Base-by-base conservation (phyloP, 805 yeast species). In the Barnettozyma salicaria region DNA sequence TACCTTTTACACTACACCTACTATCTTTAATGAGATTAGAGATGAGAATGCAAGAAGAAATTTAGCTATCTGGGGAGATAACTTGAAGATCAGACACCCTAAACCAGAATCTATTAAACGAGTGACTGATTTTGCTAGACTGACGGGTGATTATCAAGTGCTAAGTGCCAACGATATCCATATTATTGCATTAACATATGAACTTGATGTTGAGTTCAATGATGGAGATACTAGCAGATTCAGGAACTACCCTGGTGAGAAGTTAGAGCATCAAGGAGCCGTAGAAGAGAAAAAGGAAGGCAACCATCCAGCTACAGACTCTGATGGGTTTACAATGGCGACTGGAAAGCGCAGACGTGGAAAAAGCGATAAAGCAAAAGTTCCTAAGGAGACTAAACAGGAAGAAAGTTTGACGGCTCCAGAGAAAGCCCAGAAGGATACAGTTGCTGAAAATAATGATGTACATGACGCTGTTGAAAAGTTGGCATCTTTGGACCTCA, bases 131-230 rank as follows among this genome's bases (percentile, higher is more conserved):
- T 90, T 92, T 63, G 80, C 97, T 10, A 80, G 74, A 52, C 64
- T 82, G 33, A 89, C 97, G 1, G 99, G 99, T 57, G 99, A 92
- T 65, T 83, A 68, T 47, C 65, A 83, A 4, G 98, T 90, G 4
- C 69, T 92, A 39, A 85, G 96, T 47, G 74, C 79, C 26, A 89
- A 94, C 46, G 99, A 92, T 80, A 65, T 92, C 25, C 96, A 89
- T 54, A 81, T 92, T 39, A 70, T 94, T 42, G 97, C 99, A 0
- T 68, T 92, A 48, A 77, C 96, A 1, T 89, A 87, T 55, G 97
- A 92, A 56, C 60, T 92, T 34, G 96, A 89, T 46, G 66, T 68
- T 37, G 90, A 86, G 56, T 48, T 69, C 39, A 78, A 78, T 48
- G 65, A 72, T 32, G 90, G 90, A 13, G 80, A 77, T 33, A 71